Percentiles rank a stretch among this genome's conserved stretches.
Evolutionary conservation across 192 early-diverging fungal species (phyloP).

Genomic region (Diversispora eburnea): DNA sequence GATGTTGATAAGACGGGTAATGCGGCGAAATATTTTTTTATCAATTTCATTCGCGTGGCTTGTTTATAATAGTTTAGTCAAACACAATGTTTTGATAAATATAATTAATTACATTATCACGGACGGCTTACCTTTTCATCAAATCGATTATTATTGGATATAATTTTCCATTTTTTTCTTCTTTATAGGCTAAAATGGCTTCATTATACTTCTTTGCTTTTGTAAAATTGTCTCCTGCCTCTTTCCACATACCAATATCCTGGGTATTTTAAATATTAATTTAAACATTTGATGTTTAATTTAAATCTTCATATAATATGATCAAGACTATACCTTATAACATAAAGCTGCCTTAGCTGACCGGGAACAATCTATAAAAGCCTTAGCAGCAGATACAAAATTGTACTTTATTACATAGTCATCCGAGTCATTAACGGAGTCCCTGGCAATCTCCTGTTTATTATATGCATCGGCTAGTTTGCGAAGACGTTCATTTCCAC

Average conservation of each 20-base stretch:
- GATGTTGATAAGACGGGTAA: neutral
- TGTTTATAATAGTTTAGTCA: neutral
- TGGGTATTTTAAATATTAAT: neutral
- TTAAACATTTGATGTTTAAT: neutral
- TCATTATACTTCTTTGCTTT: constrained; percentile 24
- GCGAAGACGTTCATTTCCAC: neutral
- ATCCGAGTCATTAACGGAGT: constrained; percentile 15
- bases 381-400: constrained; percentile 8
- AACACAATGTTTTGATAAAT: neutral
- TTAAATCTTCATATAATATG: neutral
- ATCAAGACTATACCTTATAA: neutral
- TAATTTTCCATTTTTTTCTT: neutral
- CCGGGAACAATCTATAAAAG: constrained; percentile 7
- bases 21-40: neutral
- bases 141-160: constrained; percentile 16
- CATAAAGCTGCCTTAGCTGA: constrained; percentile 9
- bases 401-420: neutral
- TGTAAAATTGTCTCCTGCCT: constrained; percentile 14
- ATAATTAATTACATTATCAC: neutral
- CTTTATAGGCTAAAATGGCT: constrained; percentile 8
- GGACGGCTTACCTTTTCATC: constrained; percentile 22
- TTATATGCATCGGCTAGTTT: constrained; percentile 18
- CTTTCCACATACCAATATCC: constrained; percentile 2
- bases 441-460: constrained; percentile 14
- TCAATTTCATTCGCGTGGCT: constrained; percentile 11